These are phyloP conservation scores for Ottelia alismoides DNA, from an alignment of 106 monocot genomes.

Conservation along the genomic window DNA sequence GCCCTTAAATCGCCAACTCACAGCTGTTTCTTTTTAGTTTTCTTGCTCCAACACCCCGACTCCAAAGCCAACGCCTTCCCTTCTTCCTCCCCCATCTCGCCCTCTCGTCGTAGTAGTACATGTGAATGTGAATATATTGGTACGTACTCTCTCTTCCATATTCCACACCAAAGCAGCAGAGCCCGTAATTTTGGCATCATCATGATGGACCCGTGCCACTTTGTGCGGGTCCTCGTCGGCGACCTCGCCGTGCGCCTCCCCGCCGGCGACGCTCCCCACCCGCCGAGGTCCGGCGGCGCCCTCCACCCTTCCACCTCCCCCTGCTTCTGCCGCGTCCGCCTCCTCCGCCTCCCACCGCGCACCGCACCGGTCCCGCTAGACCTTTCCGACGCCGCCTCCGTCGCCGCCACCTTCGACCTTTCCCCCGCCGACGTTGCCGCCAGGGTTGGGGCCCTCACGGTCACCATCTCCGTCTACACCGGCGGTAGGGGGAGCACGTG, in stretches of 20 bases:
- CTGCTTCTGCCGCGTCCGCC: slow-evolving; percentile 64
- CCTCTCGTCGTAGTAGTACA: too few species aligned
- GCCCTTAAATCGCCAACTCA: too few species aligned
- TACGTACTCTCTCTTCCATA: background rate
- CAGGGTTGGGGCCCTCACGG: slow-evolving; percentile 24
- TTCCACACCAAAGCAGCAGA: background rate
- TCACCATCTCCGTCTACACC: slow-evolving; percentile 47
- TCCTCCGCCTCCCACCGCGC: slow-evolving; percentile 34
- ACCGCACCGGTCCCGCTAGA: slow-evolving; percentile 32
- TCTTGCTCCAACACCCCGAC: too few species aligned
- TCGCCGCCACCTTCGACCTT: slow-evolving; percentile 3
- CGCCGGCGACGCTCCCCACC: slow-evolving; percentile 34
- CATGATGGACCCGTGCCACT: slow-evolving; percentile 84
- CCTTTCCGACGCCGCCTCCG: slow-evolving; percentile 3
- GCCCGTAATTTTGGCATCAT: background rate
- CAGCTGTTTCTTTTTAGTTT: background rate
- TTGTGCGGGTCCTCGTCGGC: slow-evolving; percentile 66
- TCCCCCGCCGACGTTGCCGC: background rate
- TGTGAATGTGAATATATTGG: too few species aligned
- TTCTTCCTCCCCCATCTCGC: too few species aligned
- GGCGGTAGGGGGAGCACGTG: too few species aligned
- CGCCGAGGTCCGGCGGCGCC: slow-evolving; percentile 53
- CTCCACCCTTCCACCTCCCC: slow-evolving; percentile 70
- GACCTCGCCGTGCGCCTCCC: slow-evolving; percentile 59
- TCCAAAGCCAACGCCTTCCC: too few species aligned